A percentile compares a stretch with the other conserved stretches of the same genome.
These are phyloP conservation scores for Spathaspora sp. DNA, from an alignment of 1,139 yeast genomes.

Conservation along the genomic window DNA sequence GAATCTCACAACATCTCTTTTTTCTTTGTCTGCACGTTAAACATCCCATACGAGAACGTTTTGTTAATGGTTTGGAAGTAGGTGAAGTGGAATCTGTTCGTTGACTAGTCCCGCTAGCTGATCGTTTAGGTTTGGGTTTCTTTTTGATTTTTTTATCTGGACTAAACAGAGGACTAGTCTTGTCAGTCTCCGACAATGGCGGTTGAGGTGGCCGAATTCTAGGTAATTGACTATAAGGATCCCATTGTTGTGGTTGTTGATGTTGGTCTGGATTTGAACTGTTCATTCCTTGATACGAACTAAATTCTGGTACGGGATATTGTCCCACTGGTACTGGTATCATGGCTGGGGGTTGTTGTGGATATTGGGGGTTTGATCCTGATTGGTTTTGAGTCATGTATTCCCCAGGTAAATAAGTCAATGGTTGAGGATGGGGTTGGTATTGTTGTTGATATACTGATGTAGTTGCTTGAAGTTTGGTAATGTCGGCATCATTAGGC, in stretches of 20 bases:
- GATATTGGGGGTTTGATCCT: conserved; percentile 5
- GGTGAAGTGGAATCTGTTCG: conserved; percentile 1
- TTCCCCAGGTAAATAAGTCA: conserved; percentile 11
- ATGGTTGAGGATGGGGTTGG: conserved; percentile 11
- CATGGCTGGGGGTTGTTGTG: conserved; percentile 6
- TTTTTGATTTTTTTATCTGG: neutral
- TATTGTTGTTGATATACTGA: conserved; percentile 9
- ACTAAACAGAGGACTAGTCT: neutral
- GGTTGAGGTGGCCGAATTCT: neutral
- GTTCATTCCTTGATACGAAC: neutral
- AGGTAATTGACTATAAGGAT: neutral
- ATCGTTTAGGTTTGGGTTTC: neutral
- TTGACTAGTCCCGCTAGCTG: conserved; percentile 2
- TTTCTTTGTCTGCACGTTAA: conserved; percentile 47
- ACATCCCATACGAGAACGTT: conserved; percentile 47
- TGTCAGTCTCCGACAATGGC: neutral
- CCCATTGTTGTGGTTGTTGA: conserved; percentile 1
- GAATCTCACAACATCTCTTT: conserved; percentile 45
- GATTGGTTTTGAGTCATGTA: conserved; percentile 9
- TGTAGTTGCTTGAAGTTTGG: conserved; percentile 5
- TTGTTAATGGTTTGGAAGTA: conserved; percentile 20
- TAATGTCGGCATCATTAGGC: conserved; percentile 7
- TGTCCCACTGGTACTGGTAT: conserved; percentile 4
- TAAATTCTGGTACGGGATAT: conserved; percentile 1
- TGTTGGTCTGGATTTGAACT: neutral